phyloP scores from a whole-genome alignment of 768 basidiomycete genomes.

The Podaxis sp. region DNA sequence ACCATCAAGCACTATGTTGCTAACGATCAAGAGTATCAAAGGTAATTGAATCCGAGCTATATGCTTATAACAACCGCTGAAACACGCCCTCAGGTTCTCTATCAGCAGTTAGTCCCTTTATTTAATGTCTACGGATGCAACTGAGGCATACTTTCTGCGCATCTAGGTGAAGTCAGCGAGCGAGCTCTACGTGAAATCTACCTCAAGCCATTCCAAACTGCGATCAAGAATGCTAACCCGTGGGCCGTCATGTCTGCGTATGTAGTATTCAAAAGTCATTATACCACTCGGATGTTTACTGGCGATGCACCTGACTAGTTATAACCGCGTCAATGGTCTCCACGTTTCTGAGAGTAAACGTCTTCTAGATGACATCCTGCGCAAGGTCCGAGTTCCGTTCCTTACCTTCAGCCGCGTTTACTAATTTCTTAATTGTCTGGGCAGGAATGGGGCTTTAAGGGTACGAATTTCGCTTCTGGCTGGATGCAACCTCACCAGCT shows the following conservation, averaged over 20 bases:
- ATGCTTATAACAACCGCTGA: background rate
- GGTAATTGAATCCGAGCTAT: conserved; percentile 22
- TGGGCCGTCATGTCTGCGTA: conserved; percentile 62
- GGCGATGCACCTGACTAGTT: conserved; percentile 28
- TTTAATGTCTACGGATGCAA: background rate
- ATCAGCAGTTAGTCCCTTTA: conserved; percentile 37
- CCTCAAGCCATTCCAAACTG: conserved; percentile 61
- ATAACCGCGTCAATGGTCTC: conserved; percentile 58
- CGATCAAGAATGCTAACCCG: conserved; percentile 50
- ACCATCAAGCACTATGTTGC: conserved; percentile 65
- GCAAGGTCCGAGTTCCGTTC: conserved; percentile 31
- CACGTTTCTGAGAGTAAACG: conserved; percentile 56
- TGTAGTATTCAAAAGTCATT: conserved; percentile 15
- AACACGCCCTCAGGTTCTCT: conserved; percentile 31
- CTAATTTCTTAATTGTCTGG: background rate
- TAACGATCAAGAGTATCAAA: conserved; percentile 63
- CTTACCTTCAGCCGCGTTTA: no score
- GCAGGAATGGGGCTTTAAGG: conserved; percentile 64
- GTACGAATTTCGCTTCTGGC: conserved; percentile 16
- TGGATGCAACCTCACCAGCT: background rate
- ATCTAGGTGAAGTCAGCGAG: conserved; percentile 47
- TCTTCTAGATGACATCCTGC: conserved; percentile 50
- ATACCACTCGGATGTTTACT: background rate
- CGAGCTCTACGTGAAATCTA: conserved; percentile 68
- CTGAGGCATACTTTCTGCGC: background rate